Percentiles rank a stretch among this genome's conserved stretches.
Evolutionary conservation across 768 basidiomycete genomes (phyloP).

Genomic region (Strobilomyces dryophilus): DNA sequence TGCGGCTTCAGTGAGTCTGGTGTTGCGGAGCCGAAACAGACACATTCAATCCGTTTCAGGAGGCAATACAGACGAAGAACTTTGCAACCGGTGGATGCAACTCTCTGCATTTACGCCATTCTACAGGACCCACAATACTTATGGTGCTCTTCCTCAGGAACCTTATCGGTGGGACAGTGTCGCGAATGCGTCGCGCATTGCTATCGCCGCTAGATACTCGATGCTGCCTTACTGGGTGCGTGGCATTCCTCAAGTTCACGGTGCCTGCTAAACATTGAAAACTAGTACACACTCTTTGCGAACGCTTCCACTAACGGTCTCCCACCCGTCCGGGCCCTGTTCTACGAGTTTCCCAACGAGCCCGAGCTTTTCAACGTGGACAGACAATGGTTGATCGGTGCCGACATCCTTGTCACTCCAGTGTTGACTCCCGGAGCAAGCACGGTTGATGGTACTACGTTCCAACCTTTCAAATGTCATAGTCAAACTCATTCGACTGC

Average conservation of each 20-base stretch:
- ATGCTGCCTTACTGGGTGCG: slow-evolving; percentile 78
- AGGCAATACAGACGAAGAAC: slow-evolving; percentile 73
- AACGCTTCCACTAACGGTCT: slow-evolving; percentile 61
- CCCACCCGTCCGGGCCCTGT: slow-evolving; percentile 70
- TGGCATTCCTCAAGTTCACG: not conserved
- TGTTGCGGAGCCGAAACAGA: not conserved
- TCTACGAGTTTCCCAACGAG: slow-evolving; percentile 75
- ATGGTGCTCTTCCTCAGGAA: slow-evolving; percentile 68
- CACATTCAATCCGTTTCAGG: slow-evolving; percentile 11
- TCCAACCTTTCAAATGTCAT: not conserved
- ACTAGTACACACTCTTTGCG: slow-evolving; percentile 69
- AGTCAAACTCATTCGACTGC: not conserved
- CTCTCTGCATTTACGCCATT: slow-evolving; percentile 81
- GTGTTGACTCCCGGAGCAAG: slow-evolving; percentile 66
- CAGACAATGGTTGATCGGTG: slow-evolving; percentile 68
- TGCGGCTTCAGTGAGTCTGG: slow-evolving; percentile 29
- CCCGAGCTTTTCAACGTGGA: slow-evolving; percentile 59
- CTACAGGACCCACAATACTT: slow-evolving; percentile 73
- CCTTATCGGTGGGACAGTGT: slow-evolving; percentile 82
- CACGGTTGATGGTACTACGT: slow-evolving; percentile 58
- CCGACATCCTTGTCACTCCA: slow-evolving; percentile 71
- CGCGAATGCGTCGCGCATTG: slow-evolving; percentile 65
- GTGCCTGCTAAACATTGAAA: slow-evolving; percentile 3
- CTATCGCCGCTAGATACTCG: slow-evolving; percentile 67
- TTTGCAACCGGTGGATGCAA: slow-evolving; percentile 85